Base-by-base conservation (phyloP, 2,329 filamentous ascomycete genomes). In the Bipolaris cookei region DNA sequence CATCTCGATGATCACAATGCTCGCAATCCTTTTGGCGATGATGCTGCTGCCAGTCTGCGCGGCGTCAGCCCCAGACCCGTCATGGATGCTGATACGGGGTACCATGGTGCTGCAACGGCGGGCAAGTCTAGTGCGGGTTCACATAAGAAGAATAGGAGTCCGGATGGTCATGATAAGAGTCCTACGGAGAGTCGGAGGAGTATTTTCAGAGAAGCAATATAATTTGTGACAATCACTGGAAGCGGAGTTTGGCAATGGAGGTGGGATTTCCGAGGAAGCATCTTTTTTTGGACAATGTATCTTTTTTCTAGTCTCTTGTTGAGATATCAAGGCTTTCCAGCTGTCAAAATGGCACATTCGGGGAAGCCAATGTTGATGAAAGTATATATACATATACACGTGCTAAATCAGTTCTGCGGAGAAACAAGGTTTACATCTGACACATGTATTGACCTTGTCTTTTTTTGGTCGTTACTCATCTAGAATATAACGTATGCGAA, bases 51-150 rank as follows among this genome's bases (percentile, higher is more conserved):
- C 21, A 76, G 71, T 72, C 67, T 91, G 76, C 79, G 90, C 53
- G 90, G 89, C 23, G 87, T 93, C 28, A 94, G 90, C 74, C 90
- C 91, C 3, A 77, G 90, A 64, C 91, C 91, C n/a, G 59, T 80
- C 39, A 78, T 78, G 37, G 81, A 86, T 47, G 82, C 82, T 28
- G 73, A 77, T 35, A 76, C 73, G 13, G 74, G 71, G 35, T 76
- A 76, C 60, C 64, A 62, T n/a, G 76, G 62, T 25, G 71, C 70
- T 18, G 77, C 73, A 49, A 77, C 71, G 13, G 76, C 77, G 54
- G 76, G 75, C 7, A 79, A 77, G 62, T 69, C 70, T 18, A 79
- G 80, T 28, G 72, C 76, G 47, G 60, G 58, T 16, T 57, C 58
- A 34, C 64, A 61, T 16, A 76, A 72, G 70, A 73, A 72, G 41